Evolutionary conservation across 208 protist species (phyloP), one percentile per base, ranked within the genome.

Genomic region (Trypanosoma grayi): DNA sequence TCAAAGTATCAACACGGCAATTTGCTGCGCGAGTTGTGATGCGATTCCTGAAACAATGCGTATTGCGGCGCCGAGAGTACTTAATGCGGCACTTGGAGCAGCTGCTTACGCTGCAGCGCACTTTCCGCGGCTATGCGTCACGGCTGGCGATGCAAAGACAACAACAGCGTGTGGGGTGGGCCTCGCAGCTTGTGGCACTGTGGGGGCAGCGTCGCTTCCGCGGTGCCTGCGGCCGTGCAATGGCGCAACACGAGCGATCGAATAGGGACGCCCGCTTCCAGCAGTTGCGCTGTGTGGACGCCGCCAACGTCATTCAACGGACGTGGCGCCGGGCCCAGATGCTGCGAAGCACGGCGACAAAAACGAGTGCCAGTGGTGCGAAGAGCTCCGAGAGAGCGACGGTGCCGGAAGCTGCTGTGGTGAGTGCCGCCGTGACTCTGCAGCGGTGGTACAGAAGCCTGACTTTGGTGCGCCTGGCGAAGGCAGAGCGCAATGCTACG

Each of bases 261-360:
- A 25, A 24, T 13, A 46, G 53, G 9, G 36, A 52, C 27, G 45
- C 40, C 14, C 27, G 58, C n/a, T 70, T 54, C 11, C 13, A 27
- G 8, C 16, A 54, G 4, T 24, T 24, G 14, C 39, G 77, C 34
- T 33, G 50, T n/a, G 39, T 24, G 3, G 83, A 90, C 51, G 83
- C 83, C 2, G 77, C 73, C 2, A 31, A 62, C 18, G 81, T 80
- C 0, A 85, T 90, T 43, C 71, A 90, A 41, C 68, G 70, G 0
- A 56, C 74, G 10, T 90, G 83, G 83, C 62, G 73, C 3, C 6
- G 25, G 34, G n/a, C 7, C 28, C 24, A 2, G 11, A 30, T 31
- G 1, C 7, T 24, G 51, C 4, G 20, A 11, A 28, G 31, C 27
- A 34, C 30, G 28, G 25, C 54, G 36, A 43, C 13, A 0, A 44